Percentiles rank a stretch among this genome's conserved stretches.
These are phyloP conservation scores for Leccinum imitatum DNA, from an alignment of 768 basidiomycete genomes.

Conservation along the genomic window DNA sequence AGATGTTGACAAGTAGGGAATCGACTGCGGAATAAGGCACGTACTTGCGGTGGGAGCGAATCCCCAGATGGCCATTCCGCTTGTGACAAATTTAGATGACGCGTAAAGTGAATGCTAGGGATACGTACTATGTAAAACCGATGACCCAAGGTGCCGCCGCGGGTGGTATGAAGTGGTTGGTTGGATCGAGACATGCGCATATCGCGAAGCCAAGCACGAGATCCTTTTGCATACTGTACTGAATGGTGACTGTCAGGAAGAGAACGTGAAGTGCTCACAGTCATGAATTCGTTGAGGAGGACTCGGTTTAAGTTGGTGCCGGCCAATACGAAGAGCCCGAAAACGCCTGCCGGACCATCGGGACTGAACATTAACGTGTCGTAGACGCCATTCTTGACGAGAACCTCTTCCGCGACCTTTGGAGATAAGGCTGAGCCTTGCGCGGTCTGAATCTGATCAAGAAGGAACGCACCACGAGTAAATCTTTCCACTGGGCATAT, in stretches of 20 bases:
- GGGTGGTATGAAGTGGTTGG: slow-evolving; percentile 58
- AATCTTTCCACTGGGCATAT: slow-evolving; percentile 60
- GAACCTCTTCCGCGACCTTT: slow-evolving; percentile 31
- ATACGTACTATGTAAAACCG: slow-evolving; percentile 56
- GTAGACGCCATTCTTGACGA: slow-evolving; percentile 29
- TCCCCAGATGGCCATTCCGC: slow-evolving; percentile 60
- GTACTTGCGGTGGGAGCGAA: slow-evolving; percentile 50
- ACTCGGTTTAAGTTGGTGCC: slow-evolving; percentile 31
- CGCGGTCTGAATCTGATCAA: slow-evolving; percentile 36
- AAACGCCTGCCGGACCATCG: slow-evolving; percentile 38
- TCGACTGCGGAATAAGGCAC: background rate
- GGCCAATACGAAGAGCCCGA: slow-evolving; percentile 37
- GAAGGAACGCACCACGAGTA: slow-evolving; percentile 47
- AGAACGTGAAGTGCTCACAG: slow-evolving; percentile 22
- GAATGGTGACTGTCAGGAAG: background rate
- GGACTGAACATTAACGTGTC: slow-evolving; percentile 35
- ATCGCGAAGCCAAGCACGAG: slow-evolving; percentile 24
- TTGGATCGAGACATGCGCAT: slow-evolving; percentile 42
- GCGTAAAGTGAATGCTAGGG: background rate
- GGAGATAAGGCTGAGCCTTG: background rate
- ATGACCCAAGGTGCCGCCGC: slow-evolving; percentile 50
- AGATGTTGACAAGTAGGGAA: background rate
- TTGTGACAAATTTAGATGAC: slow-evolving; percentile 23
- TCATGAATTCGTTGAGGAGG: slow-evolving; percentile 41
- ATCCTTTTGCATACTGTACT: slow-evolving; percentile 11